These are phyloP conservation scores for Dipteronia dyeriana DNA, from an alignment of 345 rosid genomes.

Conservation along the genomic window DNA sequence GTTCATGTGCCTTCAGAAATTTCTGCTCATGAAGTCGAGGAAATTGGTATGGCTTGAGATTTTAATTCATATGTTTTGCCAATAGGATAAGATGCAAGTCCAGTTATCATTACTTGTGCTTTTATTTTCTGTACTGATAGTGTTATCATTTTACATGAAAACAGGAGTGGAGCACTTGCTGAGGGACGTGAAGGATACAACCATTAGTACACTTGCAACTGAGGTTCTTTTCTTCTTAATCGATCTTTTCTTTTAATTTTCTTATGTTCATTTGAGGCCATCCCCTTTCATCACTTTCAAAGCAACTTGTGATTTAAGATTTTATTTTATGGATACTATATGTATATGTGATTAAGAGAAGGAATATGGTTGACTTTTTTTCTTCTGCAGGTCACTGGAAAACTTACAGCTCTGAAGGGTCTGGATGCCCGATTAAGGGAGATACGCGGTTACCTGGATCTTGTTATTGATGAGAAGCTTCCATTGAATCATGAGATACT, in stretches of 20 bases:
- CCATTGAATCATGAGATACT: slow-evolving; percentile 68
- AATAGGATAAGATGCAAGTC: background rate
- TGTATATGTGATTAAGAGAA: background rate
- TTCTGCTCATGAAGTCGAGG: slow-evolving; percentile 88
- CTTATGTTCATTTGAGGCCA: background rate
- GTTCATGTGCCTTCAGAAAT: slow-evolving; percentile 81
- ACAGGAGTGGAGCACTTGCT: slow-evolving; percentile 70
- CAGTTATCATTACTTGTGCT: background rate
- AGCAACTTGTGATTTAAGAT: background rate
- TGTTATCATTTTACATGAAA: background rate
- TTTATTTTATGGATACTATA: background rate
- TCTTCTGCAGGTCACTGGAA: slow-evolving; percentile 52
- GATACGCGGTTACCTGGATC: slow-evolving; percentile 58
- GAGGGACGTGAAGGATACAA: slow-evolving; percentile 71
- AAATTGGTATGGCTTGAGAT: slow-evolving; percentile 56
- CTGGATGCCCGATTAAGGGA: slow-evolving; percentile 62
- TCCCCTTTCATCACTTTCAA: background rate
- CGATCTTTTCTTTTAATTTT: background rate
- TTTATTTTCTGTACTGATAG: slow-evolving; percentile 5
- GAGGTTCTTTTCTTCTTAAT: slow-evolving; percentile 39
- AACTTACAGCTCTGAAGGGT: slow-evolving; percentile 65
- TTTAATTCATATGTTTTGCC: background rate
- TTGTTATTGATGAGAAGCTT: slow-evolving; percentile 60
- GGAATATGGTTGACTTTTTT: background rate
- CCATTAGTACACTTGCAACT: slow-evolving; percentile 70